Percentiles rank a stretch among this genome's conserved stretches.
Evolutionary conservation across 176 grass and related monocot species (phyloP).

Genomic region (Typha latifolia): DNA sequence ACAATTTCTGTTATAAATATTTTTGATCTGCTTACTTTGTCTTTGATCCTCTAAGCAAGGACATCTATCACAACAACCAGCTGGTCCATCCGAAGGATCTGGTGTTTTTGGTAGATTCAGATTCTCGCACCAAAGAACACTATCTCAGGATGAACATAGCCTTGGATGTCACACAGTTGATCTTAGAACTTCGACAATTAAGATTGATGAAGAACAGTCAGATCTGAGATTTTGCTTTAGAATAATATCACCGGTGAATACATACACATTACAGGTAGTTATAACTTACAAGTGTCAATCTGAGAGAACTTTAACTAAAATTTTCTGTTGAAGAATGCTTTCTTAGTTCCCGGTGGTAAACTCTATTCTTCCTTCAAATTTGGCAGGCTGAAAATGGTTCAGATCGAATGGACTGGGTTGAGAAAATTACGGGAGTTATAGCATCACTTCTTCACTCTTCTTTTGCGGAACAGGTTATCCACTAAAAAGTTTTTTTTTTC

Average conservation of each 20-base stretch:
- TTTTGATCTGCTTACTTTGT: conserved; percentile 11
- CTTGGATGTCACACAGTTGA: conserved; percentile 66
- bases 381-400: conserved; percentile 64
- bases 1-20: background rate
- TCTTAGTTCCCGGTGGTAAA: background rate
- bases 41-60: conserved; percentile 65
- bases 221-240: conserved; percentile 96
- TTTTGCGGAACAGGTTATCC: conserved; percentile 51
- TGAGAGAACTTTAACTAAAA: background rate
- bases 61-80: conserved; percentile 41
- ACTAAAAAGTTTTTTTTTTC: background rate
- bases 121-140: conserved; percentile 47
- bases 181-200: conserved; percentile 93
- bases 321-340: conserved; percentile 3
- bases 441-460: conserved; percentile 82
- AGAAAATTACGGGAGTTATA: conserved; percentile 97
- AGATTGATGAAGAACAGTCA: conserved; percentile 76
- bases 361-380: conserved; percentile 10
- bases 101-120: conserved; percentile 61
- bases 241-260: conserved; percentile 82
- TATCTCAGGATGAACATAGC: conserved; percentile 49
- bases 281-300: background rate
- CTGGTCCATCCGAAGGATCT: conserved; percentile 27
- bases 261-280: conserved; percentile 85
- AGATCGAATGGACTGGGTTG: conserved; percentile 87